Evolutionary conservation across 1,284 basidiomycete genomes (phyloP).

Genomic region (Grifola frondosa): DNA sequence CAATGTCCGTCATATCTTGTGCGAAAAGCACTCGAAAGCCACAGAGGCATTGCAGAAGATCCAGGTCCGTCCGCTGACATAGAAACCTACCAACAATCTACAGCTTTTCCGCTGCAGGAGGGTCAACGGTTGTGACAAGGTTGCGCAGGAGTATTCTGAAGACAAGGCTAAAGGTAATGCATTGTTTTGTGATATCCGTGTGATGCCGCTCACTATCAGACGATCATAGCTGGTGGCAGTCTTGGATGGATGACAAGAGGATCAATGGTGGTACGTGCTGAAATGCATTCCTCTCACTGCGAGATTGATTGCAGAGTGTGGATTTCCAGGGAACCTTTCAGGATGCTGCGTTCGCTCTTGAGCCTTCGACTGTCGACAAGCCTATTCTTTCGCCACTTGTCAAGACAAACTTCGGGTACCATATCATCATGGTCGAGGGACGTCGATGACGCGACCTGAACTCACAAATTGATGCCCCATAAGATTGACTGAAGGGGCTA

Average conservation of each 20-base stretch:
- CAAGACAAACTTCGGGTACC: constrained; percentile 83
- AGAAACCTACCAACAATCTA: background rate
- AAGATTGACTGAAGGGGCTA: too few species aligned
- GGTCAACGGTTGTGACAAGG: constrained; percentile 80
- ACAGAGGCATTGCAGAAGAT: constrained; percentile 76
- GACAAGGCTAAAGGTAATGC: constrained; percentile 79
- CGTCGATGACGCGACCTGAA: too few species aligned
- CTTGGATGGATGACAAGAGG: constrained; percentile 83
- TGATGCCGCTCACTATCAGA: background rate
- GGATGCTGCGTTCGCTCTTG: constrained; percentile 77
- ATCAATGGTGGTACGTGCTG: constrained; percentile 64
- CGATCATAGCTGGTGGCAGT: constrained; percentile 68
- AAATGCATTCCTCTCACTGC: background rate
- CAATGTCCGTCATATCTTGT: constrained; percentile 83
- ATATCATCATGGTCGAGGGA: constrained; percentile 86
- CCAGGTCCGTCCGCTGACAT: constrained; percentile 46
- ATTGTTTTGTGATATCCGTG: constrained; percentile 13
- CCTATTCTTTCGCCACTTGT: constrained; percentile 69
- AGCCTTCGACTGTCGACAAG: constrained; percentile 77
- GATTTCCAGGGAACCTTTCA: constrained; percentile 64
- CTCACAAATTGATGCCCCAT: too few species aligned
- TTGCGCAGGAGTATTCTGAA: constrained; percentile 83
- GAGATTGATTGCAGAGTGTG: background rate
- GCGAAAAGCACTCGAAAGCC: constrained; percentile 81
- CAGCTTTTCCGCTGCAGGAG: constrained; percentile 40